Evolutionary conservation across 257 asterid species (phyloP), one percentile per base, ranked within the genome.

Genomic region (Solanum sejunctum): DNA sequence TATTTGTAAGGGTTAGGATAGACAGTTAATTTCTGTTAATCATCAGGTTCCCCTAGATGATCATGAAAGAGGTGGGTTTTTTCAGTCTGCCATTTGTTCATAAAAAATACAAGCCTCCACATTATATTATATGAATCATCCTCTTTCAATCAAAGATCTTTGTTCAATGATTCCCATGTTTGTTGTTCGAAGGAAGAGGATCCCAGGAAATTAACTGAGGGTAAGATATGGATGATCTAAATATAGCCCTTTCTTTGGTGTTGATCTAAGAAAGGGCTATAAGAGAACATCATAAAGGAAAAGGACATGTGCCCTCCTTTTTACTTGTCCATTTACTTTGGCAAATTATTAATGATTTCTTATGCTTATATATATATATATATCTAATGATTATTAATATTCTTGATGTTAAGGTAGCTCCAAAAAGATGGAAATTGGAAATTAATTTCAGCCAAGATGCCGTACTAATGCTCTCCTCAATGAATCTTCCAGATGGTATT

Each of bases 401-500:
- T 78, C 83, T 78, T 78, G 64, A 78, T 78, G n/a, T 54, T 21
- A n/a, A 96, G 99, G 97, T 95, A 89, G 97, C 97, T 58, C 96
- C 96, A 12, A 96, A 96, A 91, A 94, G 99, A 64, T 95, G 98
- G 99, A 95, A 92, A 88, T 84, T 95, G 92, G 98, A 95, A 90
- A 92, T 96, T 86, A 95, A 96, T 89, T 94, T 91, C 85, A 92
- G 92, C 89, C 98, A 93, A 90, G 97, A 92, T 86, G 99, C 99
- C 1, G 97, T 95, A 21, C 90, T 96, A 87, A 95, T 95, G 99
- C 96, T 95, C 91, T 96, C 99, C 60, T 95, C 98, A 0, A 93
- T 96, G 98, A 93, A 93, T 90, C 91, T 96, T 80, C 99, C 98
- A 15, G 98, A 96, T 86, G 99, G 99, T 79, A 91, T 96, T 87